Evolutionary conservation across 257 asterid species (phyloP).

Genomic region (Catharanthus roseus): DNA sequence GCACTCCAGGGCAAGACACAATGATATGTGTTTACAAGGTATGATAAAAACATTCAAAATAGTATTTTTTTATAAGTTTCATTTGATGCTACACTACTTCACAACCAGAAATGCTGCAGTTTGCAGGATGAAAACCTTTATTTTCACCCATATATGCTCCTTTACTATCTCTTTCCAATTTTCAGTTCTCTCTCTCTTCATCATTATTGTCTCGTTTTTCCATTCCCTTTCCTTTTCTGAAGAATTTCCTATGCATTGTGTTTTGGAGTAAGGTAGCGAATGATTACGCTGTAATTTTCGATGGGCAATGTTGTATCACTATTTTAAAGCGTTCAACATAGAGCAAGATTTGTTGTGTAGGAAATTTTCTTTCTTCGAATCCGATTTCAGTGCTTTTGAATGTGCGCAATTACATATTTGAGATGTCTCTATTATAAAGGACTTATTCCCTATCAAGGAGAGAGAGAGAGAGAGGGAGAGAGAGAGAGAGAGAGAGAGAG

Average conservation of each 20-base stretch:
- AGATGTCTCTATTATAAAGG: not conserved
- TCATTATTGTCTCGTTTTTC: not conserved
- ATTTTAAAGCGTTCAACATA: not conserved
- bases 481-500: too few relatives aligned
- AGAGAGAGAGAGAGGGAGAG: too few relatives aligned
- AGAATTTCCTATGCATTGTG: not conserved
- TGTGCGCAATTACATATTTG: not conserved
- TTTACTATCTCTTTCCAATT: not conserved
- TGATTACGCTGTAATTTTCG: not conserved
- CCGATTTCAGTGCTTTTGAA: not conserved
- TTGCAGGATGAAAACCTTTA: not conserved
- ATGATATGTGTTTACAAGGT: slow-evolving; percentile 2
- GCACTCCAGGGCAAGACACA: slow-evolving; percentile 48
- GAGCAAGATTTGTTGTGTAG: not conserved
- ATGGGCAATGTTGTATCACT: not conserved
- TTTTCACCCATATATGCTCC: not conserved
- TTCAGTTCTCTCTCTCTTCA: not conserved
- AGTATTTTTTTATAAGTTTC: too few relatives aligned
- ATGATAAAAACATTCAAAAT: not conserved
- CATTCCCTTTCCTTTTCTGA: not conserved
- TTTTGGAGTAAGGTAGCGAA: not conserved
- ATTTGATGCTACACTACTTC: not conserved
- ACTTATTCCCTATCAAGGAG: not conserved
- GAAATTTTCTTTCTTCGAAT: not conserved
- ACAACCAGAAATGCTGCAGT: not conserved